Conservation (phyloP, 208 protist species). For the Trypanosoma brucei region DNA sequence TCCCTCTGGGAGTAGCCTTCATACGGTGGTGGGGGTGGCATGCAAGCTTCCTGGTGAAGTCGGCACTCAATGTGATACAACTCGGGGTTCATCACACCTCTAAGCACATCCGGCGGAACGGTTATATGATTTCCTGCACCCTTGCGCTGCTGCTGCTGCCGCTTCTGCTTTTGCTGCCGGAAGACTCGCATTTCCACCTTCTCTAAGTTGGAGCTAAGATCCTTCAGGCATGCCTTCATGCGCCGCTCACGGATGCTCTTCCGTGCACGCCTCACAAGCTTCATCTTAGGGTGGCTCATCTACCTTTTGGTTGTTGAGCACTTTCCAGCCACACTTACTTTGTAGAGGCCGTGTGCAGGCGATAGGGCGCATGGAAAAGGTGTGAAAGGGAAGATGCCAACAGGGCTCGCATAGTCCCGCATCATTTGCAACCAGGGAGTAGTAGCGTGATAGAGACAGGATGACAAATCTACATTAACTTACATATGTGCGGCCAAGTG, state of each 20-base stretch:
- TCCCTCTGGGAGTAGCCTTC: slow-evolving; percentile 32
- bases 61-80: slow-evolving; percentile 81
- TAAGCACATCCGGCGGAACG: slow-evolving; percentile 52
- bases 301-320: not conserved
- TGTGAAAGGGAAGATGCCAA: too few relatives aligned
- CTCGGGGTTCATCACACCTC: slow-evolving; percentile 70
- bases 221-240: slow-evolving; percentile 85
- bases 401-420: too few relatives aligned
- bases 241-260: slow-evolving; percentile 86
- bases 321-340: not conserved
- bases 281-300: slow-evolving; percentile 38
- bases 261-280: slow-evolving; percentile 75
- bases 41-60: slow-evolving; percentile 70
- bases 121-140: slow-evolving; percentile 25
- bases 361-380: too few relatives aligned
- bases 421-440: too few relatives aligned
- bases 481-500: too few relatives aligned
- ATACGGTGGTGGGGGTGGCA: slow-evolving; percentile 65
- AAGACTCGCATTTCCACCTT: slow-evolving; percentile 85
- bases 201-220: slow-evolving; percentile 70
- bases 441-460: too few relatives aligned
- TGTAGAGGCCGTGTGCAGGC: not conserved
- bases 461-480: too few relatives aligned
- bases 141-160: slow-evolving; percentile 28
- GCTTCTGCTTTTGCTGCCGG: slow-evolving; percentile 42